Percentiles rank a stretch among this genome's conserved stretches.
These are phyloP conservation scores for Royoungia palumana DNA, from an alignment of 768 basidiomycete species.

Conservation along the genomic window DNA sequence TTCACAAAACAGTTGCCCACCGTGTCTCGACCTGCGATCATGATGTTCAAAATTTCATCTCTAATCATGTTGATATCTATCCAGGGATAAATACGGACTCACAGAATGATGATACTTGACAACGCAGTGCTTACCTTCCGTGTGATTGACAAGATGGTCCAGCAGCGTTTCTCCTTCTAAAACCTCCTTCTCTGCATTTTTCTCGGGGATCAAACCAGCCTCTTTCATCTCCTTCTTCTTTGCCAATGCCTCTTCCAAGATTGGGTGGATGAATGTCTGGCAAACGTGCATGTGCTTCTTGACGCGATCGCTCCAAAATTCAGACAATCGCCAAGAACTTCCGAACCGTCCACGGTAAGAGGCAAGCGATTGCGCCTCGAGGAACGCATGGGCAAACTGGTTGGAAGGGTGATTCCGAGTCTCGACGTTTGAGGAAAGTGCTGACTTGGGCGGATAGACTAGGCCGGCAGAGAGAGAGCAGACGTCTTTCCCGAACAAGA, in stretches of 20 bases:
- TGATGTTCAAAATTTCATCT: constrained; percentile 37
- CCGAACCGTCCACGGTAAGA: constrained; percentile 41
- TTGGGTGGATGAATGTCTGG: constrained; percentile 50
- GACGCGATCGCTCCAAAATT: constrained; percentile 50
- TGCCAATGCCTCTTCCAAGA: constrained; percentile 46
- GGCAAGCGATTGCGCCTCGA: constrained; percentile 42
- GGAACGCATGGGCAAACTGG: constrained; percentile 48
- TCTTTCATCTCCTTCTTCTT: constrained; percentile 32
- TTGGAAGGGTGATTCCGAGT: constrained; percentile 34
- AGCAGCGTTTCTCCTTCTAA: constrained; percentile 29
- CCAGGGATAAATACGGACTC: neutral
- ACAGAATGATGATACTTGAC: neutral
- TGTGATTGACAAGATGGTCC: constrained; percentile 29
- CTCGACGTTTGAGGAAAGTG: constrained; percentile 6
- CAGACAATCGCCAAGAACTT: constrained; percentile 47
- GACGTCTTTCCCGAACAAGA: constrained; percentile 51
- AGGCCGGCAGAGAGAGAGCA: constrained; percentile 45
- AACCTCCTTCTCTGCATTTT: constrained; percentile 1
- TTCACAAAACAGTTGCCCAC: constrained; percentile 8
- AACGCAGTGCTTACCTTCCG: constrained; percentile 20
- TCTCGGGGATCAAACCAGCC: constrained; percentile 16
- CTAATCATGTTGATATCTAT: constrained; percentile 31
- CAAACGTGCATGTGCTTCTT: constrained; percentile 45
- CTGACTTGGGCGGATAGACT: constrained; percentile 41
- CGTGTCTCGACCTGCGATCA: constrained; percentile 37